phyloP scores from a whole-genome alignment of 129 eudicot species.

The Daucus carota region DNA sequence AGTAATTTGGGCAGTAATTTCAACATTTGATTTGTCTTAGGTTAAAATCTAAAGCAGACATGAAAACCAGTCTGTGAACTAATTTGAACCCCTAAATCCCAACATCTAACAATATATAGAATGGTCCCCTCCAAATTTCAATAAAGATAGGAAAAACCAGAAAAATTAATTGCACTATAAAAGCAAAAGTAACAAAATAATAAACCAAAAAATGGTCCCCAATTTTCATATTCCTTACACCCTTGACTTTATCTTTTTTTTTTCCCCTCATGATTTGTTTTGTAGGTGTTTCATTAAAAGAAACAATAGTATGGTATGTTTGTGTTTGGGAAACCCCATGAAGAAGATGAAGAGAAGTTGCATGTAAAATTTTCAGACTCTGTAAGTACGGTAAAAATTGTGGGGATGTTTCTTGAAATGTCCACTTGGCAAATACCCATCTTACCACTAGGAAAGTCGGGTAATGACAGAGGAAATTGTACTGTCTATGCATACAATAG shows the following conservation, averaged over 20 bases:
- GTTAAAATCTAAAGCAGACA: background rate
- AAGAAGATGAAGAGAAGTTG: constrained; percentile 2
- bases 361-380: background rate
- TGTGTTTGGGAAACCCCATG: constrained; percentile 3
- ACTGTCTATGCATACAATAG: background rate
- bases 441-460: background rate
- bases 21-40: background rate
- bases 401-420: background rate
- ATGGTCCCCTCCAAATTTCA: constrained; percentile 14
- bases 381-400: constrained; percentile 8
- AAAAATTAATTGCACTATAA: background rate
- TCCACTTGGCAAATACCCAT: constrained; percentile 8
- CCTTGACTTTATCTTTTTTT: background rate
- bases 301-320: constrained; percentile 15
- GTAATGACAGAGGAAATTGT: background rate
- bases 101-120: constrained; percentile 6
- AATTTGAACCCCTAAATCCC: constrained; percentile 3
- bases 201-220: constrained; percentile 18
- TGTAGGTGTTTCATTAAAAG: constrained; percentile 30
- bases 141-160: background rate
- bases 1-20: background rate
- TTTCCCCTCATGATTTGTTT: constrained; percentile 3
- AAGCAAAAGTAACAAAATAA: background rate
- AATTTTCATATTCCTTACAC: background rate
- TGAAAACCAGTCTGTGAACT: background rate